Evolutionary conservation across 768 basidiomycete genomes (phyloP).

Genomic region (Russula emetica): DNA sequence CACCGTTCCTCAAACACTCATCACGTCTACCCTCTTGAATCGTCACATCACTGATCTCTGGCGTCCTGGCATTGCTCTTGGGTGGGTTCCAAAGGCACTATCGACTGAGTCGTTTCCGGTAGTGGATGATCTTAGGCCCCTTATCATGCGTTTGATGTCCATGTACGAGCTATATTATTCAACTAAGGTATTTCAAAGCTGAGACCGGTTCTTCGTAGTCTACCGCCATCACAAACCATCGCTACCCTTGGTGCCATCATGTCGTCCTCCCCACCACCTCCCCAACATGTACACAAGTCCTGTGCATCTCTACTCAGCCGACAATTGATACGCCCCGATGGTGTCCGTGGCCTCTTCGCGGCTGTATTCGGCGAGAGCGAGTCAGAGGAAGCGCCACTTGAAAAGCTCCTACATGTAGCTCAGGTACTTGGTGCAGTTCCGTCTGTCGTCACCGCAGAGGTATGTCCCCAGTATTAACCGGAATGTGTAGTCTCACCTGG

Average conservation of each 20-base stretch:
- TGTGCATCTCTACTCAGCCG: constrained; percentile 62
- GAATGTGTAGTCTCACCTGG: background rate
- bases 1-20: constrained; percentile 51
- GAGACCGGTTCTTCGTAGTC: constrained; percentile 38
- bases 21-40: constrained; percentile 55
- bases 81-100: constrained; percentile 64
- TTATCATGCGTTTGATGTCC: constrained; percentile 53
- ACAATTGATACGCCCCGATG: constrained; percentile 66
- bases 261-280: constrained; percentile 44
- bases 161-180: constrained; percentile 45
- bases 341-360: constrained; percentile 62
- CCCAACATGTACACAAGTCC: constrained; percentile 52
- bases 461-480: constrained; percentile 33
- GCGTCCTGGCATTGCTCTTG: constrained; percentile 56
- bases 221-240: constrained; percentile 64
- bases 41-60: constrained; percentile 58
- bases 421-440: constrained; percentile 63
- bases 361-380: constrained; percentile 68
- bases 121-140: constrained; percentile 46
- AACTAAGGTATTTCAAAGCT: background rate
- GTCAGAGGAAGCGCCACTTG: constrained; percentile 51
- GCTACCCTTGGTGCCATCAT: constrained; percentile 50
- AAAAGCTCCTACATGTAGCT: constrained; percentile 72
- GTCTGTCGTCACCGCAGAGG: constrained; percentile 48
- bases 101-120: constrained; percentile 39